Evolutionary conservation across 192 early-diverging fungal species (phyloP), one percentile per base, ranked within the genome.

Genomic region (Coemansia sp.): DNA sequence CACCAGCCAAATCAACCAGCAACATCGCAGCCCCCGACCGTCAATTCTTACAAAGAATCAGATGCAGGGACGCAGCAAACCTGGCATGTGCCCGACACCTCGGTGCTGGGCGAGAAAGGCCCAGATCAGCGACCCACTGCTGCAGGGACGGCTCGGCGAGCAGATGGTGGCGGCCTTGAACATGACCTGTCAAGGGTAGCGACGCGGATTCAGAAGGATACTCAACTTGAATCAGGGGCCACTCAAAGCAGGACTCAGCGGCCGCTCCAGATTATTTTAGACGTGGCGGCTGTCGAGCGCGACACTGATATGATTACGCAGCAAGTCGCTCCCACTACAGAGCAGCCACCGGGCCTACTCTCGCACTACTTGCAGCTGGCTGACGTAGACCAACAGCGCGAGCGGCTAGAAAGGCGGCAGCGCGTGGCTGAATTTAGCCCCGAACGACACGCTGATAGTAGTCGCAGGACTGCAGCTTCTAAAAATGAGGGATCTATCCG

Each of bases 331-430:
- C 62, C 42, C 10, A 55, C 26, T 16, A 43, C 21, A 20, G 28
- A 16, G n/a, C 42, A 65, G 12, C 34, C 35, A 13, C 41, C 53
- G 31, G 61, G 73, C 34, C 31, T 66, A 28, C 58, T 65, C 31
- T 62, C 68, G 38, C 68, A 59, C 14, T 69, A 66, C 36, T 57
- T 76, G 41, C 73, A 71, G 55, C 47, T 69, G 31, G 68, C 68
- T 36, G 68, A 69, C 18, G n/a, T 63, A 18, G 62, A 66, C 20
- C 69, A 65, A 31, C 73, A 76, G 55, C 62, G 69, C n/a, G 25
- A 62, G 48, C 48, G 26, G 16, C 61, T 69, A n/a, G 47, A 52
- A 39, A 35, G 8, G 16, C 52, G 52, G 26, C 31, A 31, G 16
- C n/a, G 55, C 31, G 55, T 57, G 7, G 8, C 33, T 35, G n/a